Evolutionary conservation across 345 rosid species (phyloP).

Genomic region (Barbarea vulgaris): DNA sequence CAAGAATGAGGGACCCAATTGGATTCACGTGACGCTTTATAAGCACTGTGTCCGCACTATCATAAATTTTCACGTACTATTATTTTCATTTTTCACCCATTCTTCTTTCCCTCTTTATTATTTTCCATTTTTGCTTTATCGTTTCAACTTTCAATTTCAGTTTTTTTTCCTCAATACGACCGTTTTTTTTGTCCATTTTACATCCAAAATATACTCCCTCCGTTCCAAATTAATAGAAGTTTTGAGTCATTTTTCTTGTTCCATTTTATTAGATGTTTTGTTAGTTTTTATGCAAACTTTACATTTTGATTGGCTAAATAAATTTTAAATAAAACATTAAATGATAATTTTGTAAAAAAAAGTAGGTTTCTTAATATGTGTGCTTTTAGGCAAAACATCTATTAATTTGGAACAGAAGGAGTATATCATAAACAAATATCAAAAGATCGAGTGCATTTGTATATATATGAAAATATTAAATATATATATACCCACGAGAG

Average conservation of each 20-base stretch:
- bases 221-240: too few relatives aligned
- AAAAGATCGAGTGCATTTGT: neutral
- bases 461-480: neutral
- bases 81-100: conserved; percentile 14
- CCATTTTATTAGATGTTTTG: too few relatives aligned
- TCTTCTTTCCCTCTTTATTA: neutral
- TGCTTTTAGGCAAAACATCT: too few relatives aligned
- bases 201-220: too few relatives aligned
- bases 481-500: neutral
- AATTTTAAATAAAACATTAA: too few relatives aligned
- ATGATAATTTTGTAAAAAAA: too few relatives aligned
- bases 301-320: too few relatives aligned
- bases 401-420: too few relatives aligned
- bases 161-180: conserved; percentile 1
- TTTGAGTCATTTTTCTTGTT: too few relatives aligned
- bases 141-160: neutral
- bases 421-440: neutral
- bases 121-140: neutral
- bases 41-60: conserved; percentile 25
- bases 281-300: too few relatives aligned
- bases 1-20: conserved; percentile 15
- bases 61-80: conserved; percentile 11
- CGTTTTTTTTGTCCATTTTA: conserved; percentile 26
- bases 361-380: too few relatives aligned
- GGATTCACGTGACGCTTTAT: conserved; percentile 32